Conservation (phyloP, 306 rosid species). For the Vigna radiata region DNA sequence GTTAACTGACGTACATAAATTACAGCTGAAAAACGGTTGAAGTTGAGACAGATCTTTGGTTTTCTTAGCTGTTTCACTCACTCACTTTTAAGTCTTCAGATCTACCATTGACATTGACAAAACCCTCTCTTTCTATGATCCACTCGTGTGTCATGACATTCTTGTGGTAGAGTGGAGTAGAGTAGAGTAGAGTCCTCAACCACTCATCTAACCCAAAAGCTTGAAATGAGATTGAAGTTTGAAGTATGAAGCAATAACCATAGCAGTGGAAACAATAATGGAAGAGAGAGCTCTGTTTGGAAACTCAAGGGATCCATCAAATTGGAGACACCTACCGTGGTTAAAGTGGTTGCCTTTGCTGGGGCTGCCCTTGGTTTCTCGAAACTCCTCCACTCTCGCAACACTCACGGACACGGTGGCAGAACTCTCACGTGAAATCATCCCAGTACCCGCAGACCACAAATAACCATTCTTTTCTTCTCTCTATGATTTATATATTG, state of each 20-base stretch:
- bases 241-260: not conserved
- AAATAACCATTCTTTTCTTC: conserved; percentile 49
- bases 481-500: conserved; percentile 53
- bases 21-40: conserved; percentile 37
- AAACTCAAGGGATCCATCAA: conserved; percentile 42
- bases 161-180: not conserved
- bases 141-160: not conserved
- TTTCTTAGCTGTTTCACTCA: not conserved
- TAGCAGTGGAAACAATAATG: conserved; percentile 9
- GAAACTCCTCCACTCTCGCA: conserved; percentile 45
- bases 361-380: conserved; percentile 37
- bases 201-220: conserved; percentile 14
- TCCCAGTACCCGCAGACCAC: conserved; percentile 30
- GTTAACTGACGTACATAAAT: conserved; percentile 32
- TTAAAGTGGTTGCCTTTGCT: conserved; percentile 24
- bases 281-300: conserved; percentile 42
- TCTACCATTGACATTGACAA: conserved; percentile 26
- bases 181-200: not conserved
- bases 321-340: conserved; percentile 38
- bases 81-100: conserved; percentile 24
- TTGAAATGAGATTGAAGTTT: not conserved
- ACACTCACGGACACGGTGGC: conserved; percentile 50
- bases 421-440: conserved; percentile 52
- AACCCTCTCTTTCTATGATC: not conserved
- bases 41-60: conserved; percentile 24